A percentile compares a stretch with the other conserved stretches of the same genome.
phyloP scores from a whole-genome alignment of 2,329 filamentous ascomycete genomes.

The Dichotomopilus funicola region DNA sequence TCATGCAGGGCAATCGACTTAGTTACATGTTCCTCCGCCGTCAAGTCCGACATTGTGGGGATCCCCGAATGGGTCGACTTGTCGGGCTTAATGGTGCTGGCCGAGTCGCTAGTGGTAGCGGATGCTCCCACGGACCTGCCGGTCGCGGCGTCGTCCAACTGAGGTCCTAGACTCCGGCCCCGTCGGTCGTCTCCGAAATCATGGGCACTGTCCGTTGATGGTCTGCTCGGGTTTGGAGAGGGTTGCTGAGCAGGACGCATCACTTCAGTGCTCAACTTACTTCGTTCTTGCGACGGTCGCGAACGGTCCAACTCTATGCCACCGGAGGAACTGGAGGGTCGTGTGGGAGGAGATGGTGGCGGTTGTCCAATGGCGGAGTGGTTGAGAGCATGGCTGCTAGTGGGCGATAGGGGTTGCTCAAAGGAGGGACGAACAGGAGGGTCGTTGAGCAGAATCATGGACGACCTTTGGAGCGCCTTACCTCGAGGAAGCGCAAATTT shows the following conservation, averaged over 20 bases:
- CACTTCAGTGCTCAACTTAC: conserved; percentile 45
- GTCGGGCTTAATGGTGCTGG: conserved; percentile 46
- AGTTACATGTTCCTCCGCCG: conserved; percentile 79
- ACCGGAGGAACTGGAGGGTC: conserved; percentile 51
- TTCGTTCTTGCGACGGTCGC: conserved; percentile 44
- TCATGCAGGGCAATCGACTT: conserved; percentile 90
- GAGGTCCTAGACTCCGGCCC: conserved; percentile 38
- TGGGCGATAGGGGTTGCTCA: conserved; percentile 46
- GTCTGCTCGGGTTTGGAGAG: conserved; percentile 40
- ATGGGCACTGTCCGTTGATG: conserved; percentile 39
- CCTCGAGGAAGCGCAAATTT: conserved; percentile 80
- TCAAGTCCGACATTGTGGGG: conserved; percentile 60
- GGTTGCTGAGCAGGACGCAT: conserved; percentile 35
- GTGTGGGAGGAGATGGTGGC: conserved; percentile 55
- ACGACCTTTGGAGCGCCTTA: conserved; percentile 66
- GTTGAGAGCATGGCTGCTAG: conserved; percentile 36
- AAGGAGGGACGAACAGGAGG: conserved; percentile 53
- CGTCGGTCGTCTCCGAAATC: conserved; percentile 45
- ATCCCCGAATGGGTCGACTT: conserved; percentile 40
- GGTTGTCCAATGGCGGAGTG: conserved; percentile 38
- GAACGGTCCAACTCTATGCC: conserved; percentile 33
- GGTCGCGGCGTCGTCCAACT: conserved; percentile 34
- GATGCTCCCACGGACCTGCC: conserved; percentile 41
- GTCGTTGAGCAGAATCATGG: conserved; percentile 50
- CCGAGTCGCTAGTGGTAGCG: conserved; percentile 45